Base-by-base conservation (phyloP, 768 basidiomycete genomes). In the Cytidiella melzeri region DNA sequence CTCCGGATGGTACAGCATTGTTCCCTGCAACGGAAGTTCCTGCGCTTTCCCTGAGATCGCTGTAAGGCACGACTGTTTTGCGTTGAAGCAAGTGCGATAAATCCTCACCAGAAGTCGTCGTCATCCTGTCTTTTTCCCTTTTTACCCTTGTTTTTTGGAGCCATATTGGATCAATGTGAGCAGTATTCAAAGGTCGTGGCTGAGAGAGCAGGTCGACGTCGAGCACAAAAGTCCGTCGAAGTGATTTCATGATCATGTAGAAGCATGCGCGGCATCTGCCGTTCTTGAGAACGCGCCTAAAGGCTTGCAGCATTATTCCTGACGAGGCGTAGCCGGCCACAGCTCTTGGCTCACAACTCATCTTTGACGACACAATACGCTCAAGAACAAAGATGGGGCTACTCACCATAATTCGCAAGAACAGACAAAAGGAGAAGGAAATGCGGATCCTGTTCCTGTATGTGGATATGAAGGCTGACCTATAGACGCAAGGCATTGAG, bases 361-460 rank as follows among this genome's bases (percentile, higher is more conserved):
- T n/a, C n/a, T n/a, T n/a, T n/a, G n/a, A n/a, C n/a, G n/a, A n/a
- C n/a, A n/a, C n/a, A n/a, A n/a, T n/a, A n/a, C n/a, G n/a, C n/a
- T n/a, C n/a, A n/a, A n/a, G n/a, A n/a, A 34, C 15, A 30, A 28
- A 18, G 36, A 93, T 95, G 93, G 96, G 95, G 1, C 79, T 99
- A 37, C 81, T 98, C 51, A 96, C 96, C 5, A 92, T 98, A 65
- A 98, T 99, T 56, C 75, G 96, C 48, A 99, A 99, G 72, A 94
- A 93, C 60, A 75, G 93, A 37, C 83, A 83, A 65, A 98, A 97
- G 65, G 94, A 96, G 68, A 87, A 83, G 66, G 94, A 97, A 65
- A 97, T 98, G 89, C 81, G 95, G 26, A 77, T 98, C 47, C 75
- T 99, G 42, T 98, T 98, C 69, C 81, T 95, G 91, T 89, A 65